These are phyloP conservation scores for Tuber aestivum DNA, from an alignment of 495 filamentous ascomycete species.

Conservation along the genomic window DNA sequence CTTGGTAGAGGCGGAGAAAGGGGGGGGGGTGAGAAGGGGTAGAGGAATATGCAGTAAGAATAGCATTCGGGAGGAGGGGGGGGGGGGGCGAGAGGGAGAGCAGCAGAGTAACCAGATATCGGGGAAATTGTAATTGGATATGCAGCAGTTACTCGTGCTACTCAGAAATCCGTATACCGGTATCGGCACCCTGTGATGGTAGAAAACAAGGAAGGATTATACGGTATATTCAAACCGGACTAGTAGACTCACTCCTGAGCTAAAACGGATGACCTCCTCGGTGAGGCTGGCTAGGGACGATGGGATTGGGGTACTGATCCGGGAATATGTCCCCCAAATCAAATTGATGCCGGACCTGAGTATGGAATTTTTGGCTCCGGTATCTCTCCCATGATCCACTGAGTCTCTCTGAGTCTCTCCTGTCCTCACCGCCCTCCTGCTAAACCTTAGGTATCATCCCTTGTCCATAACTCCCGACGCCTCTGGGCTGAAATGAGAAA, in stretches of 20 bases:
- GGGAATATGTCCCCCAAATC: background rate
- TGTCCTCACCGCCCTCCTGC: background rate
- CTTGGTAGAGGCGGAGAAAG: conserved; percentile 26
- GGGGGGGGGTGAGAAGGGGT: conserved; percentile 8
- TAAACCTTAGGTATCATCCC: background rate
- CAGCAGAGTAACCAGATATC: conserved; percentile 20
- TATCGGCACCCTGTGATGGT: conserved; percentile 25
- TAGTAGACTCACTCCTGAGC: background rate
- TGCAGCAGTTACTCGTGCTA: conserved; percentile 31
- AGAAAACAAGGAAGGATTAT: background rate
- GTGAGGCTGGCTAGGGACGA: background rate
- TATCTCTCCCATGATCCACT: background rate
- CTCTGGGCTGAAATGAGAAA: conserved; percentile 35
- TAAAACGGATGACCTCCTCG: background rate
- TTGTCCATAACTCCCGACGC: conserved; percentile 1
- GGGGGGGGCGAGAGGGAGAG: background rate
- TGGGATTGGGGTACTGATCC: background rate
- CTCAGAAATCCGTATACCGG: background rate
- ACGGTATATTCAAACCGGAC: background rate
- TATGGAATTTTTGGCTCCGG: background rate
- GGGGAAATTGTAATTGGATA: conserved; percentile 22
- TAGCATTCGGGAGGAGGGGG: background rate
- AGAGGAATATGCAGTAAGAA: conserved; percentile 6
- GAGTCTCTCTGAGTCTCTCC: background rate
- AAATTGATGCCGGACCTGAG: background rate